Evolutionary conservation across 2,329 filamentous ascomycete species (phyloP).

Genomic region (Diaporthe citrichinensis): DNA sequence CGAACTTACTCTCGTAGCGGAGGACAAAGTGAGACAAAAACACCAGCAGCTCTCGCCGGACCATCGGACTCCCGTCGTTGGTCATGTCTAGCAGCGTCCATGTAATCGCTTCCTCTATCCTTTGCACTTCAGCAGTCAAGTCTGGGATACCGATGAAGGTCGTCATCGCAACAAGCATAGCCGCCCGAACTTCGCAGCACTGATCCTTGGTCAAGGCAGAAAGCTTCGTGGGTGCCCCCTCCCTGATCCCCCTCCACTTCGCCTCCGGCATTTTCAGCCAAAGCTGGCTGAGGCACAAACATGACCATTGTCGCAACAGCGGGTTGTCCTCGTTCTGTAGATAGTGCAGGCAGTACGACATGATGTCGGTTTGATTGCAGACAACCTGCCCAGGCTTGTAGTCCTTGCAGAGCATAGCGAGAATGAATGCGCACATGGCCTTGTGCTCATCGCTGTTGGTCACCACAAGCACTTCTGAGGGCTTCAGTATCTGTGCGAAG

Average conservation of each 20-base stretch:
- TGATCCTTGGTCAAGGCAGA: constrained; percentile 86
- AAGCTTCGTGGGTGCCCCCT: constrained; percentile 85
- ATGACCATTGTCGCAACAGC: constrained; percentile 93
- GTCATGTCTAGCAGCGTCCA: constrained; percentile 92
- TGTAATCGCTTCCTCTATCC: constrained; percentile 91
- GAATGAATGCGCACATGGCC: constrained; percentile 97
- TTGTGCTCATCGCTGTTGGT: constrained; percentile 94
- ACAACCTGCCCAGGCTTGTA: constrained; percentile 94
- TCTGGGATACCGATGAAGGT: constrained; percentile 96
- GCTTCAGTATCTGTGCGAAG: constrained; percentile 93
- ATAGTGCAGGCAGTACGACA: constrained; percentile 88
- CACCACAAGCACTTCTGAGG: constrained; percentile 85
- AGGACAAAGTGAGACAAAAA: constrained; percentile 94
- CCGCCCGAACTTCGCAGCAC: constrained; percentile 91
- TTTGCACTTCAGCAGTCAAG: constrained; percentile 89
- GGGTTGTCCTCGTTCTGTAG: constrained; percentile 89
- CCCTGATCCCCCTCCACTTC: constrained; percentile 95
- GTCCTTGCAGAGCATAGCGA: constrained; percentile 96
- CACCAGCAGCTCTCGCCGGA: constrained; percentile 91
- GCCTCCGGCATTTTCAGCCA: constrained; percentile 93
- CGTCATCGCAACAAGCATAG: constrained; percentile 93
- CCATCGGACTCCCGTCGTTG: constrained; percentile 93
- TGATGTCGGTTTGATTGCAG: constrained; percentile 90
- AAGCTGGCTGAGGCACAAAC: constrained; percentile 93
- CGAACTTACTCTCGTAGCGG: constrained; percentile 91